Percentiles rank a stretch among this genome's conserved stretches.
Conservation (phyloP, 2,329 filamentous ascomycete genomes). For the Phyllosticta paracitricarpa region DNA sequence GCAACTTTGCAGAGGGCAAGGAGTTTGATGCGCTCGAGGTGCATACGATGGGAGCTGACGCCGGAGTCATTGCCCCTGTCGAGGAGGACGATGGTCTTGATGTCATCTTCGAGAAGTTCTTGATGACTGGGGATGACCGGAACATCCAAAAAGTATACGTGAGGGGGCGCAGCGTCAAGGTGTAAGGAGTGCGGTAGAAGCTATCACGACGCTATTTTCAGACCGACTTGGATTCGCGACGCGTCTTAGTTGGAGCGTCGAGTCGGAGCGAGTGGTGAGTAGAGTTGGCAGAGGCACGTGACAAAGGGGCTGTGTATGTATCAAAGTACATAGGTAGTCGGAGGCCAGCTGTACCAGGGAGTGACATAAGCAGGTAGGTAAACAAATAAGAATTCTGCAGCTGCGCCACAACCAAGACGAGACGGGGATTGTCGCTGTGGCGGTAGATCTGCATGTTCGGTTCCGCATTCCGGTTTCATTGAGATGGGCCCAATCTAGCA, state of each 20-base stretch:
- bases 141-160: constrained; percentile 46
- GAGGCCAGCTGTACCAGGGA: background rate
- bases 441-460: too few species aligned
- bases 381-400: too few species aligned
- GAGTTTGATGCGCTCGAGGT: constrained; percentile 52
- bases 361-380: background rate
- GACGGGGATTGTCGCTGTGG: too few species aligned
- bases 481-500: background rate
- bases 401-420: too few species aligned
- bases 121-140: constrained; percentile 57
- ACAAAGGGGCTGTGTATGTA: background rate
- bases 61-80: constrained; percentile 30
- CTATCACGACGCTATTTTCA: background rate
- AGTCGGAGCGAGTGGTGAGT: background rate
- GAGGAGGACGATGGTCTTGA: constrained; percentile 39
- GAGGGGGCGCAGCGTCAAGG: constrained; percentile 7
- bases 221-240: too few species aligned
- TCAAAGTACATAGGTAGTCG: too few species aligned
- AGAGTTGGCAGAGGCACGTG: background rate
- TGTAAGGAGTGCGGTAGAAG: background rate
- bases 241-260: background rate
- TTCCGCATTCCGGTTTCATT: background rate
- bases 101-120: constrained; percentile 51
- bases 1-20: constrained; percentile 49
- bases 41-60: constrained; percentile 32